These are phyloP conservation scores for Bromus sterilis DNA, from an alignment of 176 grass and related monocot species.

Conservation along the genomic window DNA sequence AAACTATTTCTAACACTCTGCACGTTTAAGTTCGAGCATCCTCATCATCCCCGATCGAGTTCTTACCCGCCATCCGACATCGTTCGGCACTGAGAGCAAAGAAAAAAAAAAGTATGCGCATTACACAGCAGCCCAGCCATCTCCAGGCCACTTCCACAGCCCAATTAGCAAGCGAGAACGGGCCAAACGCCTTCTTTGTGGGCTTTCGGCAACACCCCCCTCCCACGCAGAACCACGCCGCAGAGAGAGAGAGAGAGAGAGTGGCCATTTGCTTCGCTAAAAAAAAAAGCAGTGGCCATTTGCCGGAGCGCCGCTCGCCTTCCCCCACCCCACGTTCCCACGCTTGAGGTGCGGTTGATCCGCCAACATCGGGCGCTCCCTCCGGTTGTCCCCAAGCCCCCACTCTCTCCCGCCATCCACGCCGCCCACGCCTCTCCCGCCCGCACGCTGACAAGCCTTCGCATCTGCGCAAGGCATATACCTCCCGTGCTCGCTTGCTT, in stretches of 20 bases:
- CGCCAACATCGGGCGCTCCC: slow-evolving; percentile 20
- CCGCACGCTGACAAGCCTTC: background rate
- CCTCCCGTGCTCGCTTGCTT: slow-evolving; percentile 25
- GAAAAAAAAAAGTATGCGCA: too few species aligned
- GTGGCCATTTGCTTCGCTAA: background rate
- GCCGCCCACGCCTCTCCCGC: background rate
- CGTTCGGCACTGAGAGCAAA: too few species aligned
- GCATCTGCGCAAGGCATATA: slow-evolving; percentile 35
- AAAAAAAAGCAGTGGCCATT: slow-evolving; percentile 3
- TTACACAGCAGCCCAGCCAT: too few species aligned
- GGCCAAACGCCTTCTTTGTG: too few species aligned
- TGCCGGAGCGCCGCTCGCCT: background rate
- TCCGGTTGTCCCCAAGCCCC: background rate
- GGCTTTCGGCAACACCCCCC: too few species aligned
- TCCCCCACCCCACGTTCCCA: background rate
- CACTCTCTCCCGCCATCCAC: background rate
- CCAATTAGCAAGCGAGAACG: too few species aligned
- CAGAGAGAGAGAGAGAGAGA: too few species aligned
- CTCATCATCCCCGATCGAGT: too few species aligned
- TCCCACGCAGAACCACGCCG: background rate
- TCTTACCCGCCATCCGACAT: too few species aligned
- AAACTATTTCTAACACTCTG: too few species aligned
- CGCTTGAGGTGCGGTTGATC: slow-evolving; percentile 27
- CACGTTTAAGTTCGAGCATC: too few species aligned
- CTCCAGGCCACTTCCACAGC: too few species aligned